Base-by-base conservation (phyloP, 805 yeast genomes). In the Yamadazyma olivae region DNA sequence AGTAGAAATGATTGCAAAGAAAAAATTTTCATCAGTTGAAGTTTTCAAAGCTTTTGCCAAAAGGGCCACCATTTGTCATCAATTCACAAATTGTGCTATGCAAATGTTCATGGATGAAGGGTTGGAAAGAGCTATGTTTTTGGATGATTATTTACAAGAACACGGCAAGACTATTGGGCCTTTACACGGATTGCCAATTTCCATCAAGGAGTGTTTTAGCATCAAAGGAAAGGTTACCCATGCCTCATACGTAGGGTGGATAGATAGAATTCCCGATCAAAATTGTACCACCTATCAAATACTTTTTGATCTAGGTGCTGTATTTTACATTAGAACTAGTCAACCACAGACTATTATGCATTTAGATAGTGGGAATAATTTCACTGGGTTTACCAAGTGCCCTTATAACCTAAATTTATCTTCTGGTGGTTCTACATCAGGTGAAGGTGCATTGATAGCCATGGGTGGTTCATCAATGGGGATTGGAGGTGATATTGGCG, bases 151-250 rank as follows among this genome's bases (percentile, higher is more conserved):
- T 49, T 74, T 47, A 35, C 55, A 52, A 32, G 43, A 64, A 31
- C 56, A 70, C 27, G 81, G 80, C n/a, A 65, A 71, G 43, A 56
- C 71, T 1, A 52, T 74, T 26, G 86, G 86, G 16, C 80, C 83
- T 0, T 64, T 81, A 32, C 86, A 80, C 48, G 87, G 87, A 2
- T 58, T 81, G 22, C 87, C 87, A 3, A 59, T 80, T 20, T 76
- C 83, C 1, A 59, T 79, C 38, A 80, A 80, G 43, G 81, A 71
- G 42, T 74, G 70, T 37, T 57, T 59, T 50, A 43, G 49, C 40
- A 63, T 50, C 46, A 54, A 47, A 34, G 61, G 52, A 24, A 62
- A 51, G 32, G 46, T 56, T 41, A 64, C 71, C 15, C 70, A 66
- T 43, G 72, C 60, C 18, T 58, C 65, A 7, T 67, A 54, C 44